Conservation (phyloP, 331 rosid species). For the Pyracantha coccinea region DNA sequence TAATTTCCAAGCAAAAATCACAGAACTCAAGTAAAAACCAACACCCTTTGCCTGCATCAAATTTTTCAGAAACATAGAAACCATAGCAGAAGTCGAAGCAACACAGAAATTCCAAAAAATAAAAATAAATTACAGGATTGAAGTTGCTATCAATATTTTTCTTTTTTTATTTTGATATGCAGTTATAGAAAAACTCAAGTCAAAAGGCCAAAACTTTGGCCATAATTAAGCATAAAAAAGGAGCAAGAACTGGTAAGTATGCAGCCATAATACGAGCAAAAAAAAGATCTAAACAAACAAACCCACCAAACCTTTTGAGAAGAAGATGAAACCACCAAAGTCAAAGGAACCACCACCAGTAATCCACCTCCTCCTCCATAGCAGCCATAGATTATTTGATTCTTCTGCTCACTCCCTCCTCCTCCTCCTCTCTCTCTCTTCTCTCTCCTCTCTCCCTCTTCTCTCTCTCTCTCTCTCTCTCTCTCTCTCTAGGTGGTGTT, state of each 20-base stretch:
- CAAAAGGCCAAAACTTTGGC: background rate
- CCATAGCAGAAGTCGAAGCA: background rate
- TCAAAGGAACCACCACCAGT: constrained; percentile 23
- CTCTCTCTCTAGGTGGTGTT: background rate
- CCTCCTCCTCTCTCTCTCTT: background rate
- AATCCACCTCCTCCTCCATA: background rate
- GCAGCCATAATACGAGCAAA: background rate
- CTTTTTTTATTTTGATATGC: background rate
- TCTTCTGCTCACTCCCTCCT: background rate
- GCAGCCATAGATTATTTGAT: background rate
- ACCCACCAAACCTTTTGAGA: constrained; percentile 22
- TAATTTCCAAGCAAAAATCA: background rate
- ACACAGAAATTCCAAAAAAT: background rate
- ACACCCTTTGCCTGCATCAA: background rate
- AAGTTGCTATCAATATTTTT: background rate
- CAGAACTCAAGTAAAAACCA: background rate
- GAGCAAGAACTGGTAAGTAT: background rate
- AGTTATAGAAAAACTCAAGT: background rate
- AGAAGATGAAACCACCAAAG: constrained; percentile 11
- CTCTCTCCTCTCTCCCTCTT: background rate
- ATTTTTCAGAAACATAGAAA: background rate
- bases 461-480: background rate
- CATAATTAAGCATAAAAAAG: background rate
- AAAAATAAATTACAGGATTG: background rate
- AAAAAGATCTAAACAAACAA: constrained; percentile 9